Conservation (phyloP, 2,329 filamentous ascomycete genomes). For the Diaporthe amygdali region DNA sequence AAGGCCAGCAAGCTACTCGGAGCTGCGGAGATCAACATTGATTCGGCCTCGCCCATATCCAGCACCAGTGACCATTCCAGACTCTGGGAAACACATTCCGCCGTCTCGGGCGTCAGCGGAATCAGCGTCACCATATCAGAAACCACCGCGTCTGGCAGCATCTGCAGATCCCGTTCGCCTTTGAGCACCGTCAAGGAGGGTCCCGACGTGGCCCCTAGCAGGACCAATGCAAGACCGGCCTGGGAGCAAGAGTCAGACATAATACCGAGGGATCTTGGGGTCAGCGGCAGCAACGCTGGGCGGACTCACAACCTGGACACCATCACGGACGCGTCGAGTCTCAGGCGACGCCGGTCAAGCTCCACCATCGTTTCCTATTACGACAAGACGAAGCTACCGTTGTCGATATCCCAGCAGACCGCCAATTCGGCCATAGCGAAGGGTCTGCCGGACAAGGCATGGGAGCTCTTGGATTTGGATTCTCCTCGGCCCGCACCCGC, state of each 20-base stretch:
- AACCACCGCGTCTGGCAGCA: slow-evolving; percentile 40
- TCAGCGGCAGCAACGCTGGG: slow-evolving; percentile 31
- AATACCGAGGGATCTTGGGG: slow-evolving; percentile 39
- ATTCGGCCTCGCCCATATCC: slow-evolving; percentile 36
- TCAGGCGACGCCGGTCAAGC: slow-evolving; percentile 55
- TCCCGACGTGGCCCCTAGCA: slow-evolving; percentile 29
- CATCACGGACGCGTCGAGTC: slow-evolving; percentile 47
- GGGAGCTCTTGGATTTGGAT: slow-evolving; percentile 52
- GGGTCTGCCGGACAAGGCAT: slow-evolving; percentile 54
- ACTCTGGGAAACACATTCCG: slow-evolving; percentile 50
- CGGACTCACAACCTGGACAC: slow-evolving; percentile 30
- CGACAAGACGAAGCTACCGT: slow-evolving; percentile 59
- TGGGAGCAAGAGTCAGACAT: slow-evolving; percentile 56
- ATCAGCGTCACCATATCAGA: slow-evolving; percentile 53
- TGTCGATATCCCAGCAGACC: slow-evolving; percentile 64
- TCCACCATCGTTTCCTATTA: slow-evolving; percentile 64
- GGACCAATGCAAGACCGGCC: slow-evolving; percentile 27
- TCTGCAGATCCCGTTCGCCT: slow-evolving; percentile 6
- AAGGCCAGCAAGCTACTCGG: slow-evolving; percentile 60
- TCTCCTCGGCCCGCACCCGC: slow-evolving; percentile 32
- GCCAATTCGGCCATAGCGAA: slow-evolving; percentile 64
- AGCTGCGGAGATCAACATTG: slow-evolving; percentile 47
- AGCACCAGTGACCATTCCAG: slow-evolving; percentile 29
- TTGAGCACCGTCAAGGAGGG: slow-evolving; percentile 27
- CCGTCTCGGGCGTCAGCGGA: slow-evolving; percentile 46